These are phyloP conservation scores for Colletotrichum caudatum DNA, from an alignment of 2,329 filamentous ascomycete genomes.

Conservation along the genomic window DNA sequence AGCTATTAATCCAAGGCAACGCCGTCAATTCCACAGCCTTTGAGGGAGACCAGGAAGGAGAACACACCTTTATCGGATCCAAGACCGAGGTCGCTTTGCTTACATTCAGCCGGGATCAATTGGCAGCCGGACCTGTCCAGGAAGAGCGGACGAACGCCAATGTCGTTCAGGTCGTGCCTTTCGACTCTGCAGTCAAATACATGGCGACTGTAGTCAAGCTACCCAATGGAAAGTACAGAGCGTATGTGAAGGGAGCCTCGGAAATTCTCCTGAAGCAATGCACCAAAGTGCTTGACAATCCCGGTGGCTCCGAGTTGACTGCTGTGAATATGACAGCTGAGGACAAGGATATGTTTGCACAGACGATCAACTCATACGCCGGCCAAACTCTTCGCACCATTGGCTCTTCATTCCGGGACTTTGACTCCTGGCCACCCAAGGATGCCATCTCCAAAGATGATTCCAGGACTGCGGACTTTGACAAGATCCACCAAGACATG, in stretches of 20 bases:
- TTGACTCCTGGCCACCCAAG: slow-evolving; percentile 66
- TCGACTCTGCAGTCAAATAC: slow-evolving; percentile 67
- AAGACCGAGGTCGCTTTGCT: slow-evolving; percentile 83
- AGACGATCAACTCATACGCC: slow-evolving; percentile 54
- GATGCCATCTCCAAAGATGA: slow-evolving; percentile 61
- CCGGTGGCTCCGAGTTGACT: slow-evolving; percentile 26
- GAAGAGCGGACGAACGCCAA: slow-evolving; percentile 73
- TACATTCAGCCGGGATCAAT: slow-evolving; percentile 73
- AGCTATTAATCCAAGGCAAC: slow-evolving; percentile 70
- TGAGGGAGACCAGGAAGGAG: slow-evolving; percentile 72
- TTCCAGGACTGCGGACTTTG: slow-evolving; percentile 71
- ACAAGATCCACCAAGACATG: slow-evolving; percentile 55
- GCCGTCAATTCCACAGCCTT: slow-evolving; percentile 78
- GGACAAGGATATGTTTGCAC: slow-evolving; percentile 41
- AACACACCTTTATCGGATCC: slow-evolving; percentile 74
- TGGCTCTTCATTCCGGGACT: slow-evolving; percentile 57
- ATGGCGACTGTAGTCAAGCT: slow-evolving; percentile 74
- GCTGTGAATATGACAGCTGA: slow-evolving; percentile 29
- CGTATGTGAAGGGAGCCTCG: slow-evolving; percentile 66
- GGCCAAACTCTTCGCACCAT: slow-evolving; percentile 56
- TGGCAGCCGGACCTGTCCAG: slow-evolving; percentile 72
- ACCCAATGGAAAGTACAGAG: slow-evolving; percentile 65
- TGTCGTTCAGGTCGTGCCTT: slow-evolving; percentile 56
- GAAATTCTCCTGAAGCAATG: slow-evolving; percentile 62
- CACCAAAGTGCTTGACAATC: slow-evolving; percentile 47